These are phyloP conservation scores for Verticillium longisporum DNA, from an alignment of 2,329 filamentous ascomycete genomes.

Conservation along the genomic window DNA sequence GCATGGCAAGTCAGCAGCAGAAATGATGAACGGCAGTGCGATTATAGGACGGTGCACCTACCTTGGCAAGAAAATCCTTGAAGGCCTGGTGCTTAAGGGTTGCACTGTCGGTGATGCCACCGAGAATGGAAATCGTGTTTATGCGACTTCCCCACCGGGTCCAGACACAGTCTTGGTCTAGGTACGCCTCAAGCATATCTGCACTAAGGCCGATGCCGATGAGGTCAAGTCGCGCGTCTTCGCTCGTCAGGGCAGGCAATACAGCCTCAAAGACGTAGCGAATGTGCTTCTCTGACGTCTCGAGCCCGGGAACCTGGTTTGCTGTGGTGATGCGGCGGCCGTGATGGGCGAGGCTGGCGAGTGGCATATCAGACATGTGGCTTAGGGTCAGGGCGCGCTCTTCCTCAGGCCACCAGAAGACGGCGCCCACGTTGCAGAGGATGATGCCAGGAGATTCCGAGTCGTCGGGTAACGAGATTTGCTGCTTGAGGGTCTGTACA, in stretches of 20 bases:
- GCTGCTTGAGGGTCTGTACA: slow-evolving; percentile 36
- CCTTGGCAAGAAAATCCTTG: slow-evolving; percentile 43
- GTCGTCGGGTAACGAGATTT: slow-evolving; percentile 25
- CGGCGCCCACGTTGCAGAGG: slow-evolving; percentile 71
- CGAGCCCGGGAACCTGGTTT: slow-evolving; percentile 59
- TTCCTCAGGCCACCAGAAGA: slow-evolving; percentile 66
- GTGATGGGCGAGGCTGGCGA: slow-evolving; percentile 55
- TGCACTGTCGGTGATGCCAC: slow-evolving; percentile 32
- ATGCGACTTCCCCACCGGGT: slow-evolving; percentile 32
- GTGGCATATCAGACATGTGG: slow-evolving; percentile 52
- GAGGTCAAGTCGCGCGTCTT: slow-evolving; percentile 56
- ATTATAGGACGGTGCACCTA: slow-evolving; percentile 22
- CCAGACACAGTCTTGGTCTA: slow-evolving; percentile 51
- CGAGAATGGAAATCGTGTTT: slow-evolving; percentile 42
- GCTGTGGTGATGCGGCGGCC: slow-evolving; percentile 39
- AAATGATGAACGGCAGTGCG: no score
- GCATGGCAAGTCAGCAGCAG: slow-evolving; percentile 1
- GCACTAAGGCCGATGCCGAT: slow-evolving; percentile 65
- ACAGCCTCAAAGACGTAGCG: slow-evolving; percentile 59
- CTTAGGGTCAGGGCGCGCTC: slow-evolving; percentile 51
- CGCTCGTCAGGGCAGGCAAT: slow-evolving; percentile 38
- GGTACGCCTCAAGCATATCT: slow-evolving; percentile 47
- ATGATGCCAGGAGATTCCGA: slow-evolving; percentile 52
- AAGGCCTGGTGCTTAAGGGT: slow-evolving; percentile 37
- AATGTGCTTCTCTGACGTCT: slow-evolving; percentile 53